Conservation (phyloP, 1,284 basidiomycete genomes). For the Fomitopsis betulina region DNA sequence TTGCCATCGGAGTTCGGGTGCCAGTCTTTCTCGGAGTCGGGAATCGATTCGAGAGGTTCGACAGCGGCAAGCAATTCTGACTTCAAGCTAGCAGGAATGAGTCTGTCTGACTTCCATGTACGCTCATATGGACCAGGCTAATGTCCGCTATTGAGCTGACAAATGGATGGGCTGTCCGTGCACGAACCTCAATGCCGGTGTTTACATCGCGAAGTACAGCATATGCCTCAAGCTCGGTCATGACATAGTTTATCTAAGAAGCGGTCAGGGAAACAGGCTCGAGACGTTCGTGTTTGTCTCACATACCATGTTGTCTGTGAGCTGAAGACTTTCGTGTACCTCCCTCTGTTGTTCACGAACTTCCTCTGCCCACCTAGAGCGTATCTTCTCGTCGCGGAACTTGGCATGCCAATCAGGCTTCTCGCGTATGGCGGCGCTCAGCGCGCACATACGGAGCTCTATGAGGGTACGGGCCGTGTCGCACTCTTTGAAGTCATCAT, state of each 20-base stretch:
- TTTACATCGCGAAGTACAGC: not conserved
- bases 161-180: not conserved
- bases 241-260: not conserved
- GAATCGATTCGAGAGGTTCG: conserved; percentile 6
- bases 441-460: not conserved
- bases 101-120: conserved; percentile 23
- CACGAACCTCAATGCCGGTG: conserved; percentile 3
- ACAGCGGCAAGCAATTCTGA: not conserved
- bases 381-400: not conserved
- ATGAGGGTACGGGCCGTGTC: not conserved
- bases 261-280: not conserved
- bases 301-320: not conserved
- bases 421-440: not conserved
- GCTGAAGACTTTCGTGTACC: not conserved
- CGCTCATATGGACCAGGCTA: not conserved
- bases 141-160: not conserved
- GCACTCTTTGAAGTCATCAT: not conserved
- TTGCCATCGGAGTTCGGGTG: conserved; percentile 18
- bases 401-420: not conserved
- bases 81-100: conserved; percentile 7
- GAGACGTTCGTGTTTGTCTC: no score
- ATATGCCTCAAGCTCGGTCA: not conserved
- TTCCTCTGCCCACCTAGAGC: not conserved
- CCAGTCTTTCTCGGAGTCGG: conserved; percentile 16
- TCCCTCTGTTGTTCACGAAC: not conserved